Conservation (phyloP, 257 asterid species). For the Petunia secreta region DNA sequence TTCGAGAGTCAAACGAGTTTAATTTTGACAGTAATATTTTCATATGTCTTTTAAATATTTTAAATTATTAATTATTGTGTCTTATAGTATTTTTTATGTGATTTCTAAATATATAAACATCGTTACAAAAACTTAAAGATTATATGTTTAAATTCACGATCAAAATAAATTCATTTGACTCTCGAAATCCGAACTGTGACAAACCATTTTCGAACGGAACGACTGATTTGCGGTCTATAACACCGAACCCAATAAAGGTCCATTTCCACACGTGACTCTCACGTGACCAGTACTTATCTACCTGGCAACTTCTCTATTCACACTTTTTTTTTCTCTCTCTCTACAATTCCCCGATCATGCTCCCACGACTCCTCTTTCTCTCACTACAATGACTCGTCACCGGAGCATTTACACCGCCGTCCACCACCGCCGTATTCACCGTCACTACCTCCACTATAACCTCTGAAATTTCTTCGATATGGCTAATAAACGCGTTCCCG, state of each 20-base stretch:
- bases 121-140: no score
- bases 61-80: no score
- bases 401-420: not conserved
- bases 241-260: not conserved
- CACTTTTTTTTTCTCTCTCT: constrained; percentile 4
- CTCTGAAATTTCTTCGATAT: not conserved
- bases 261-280: constrained; percentile 8
- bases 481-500: constrained; percentile 53
- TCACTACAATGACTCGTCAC: constrained; percentile 19
- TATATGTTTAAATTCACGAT: no score
- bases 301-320: not conserved
- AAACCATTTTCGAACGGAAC: no score
- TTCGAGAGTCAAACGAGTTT: no score
- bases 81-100: no score
- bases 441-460: not conserved
- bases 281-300: constrained; percentile 19
- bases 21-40: no score
- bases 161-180: no score
- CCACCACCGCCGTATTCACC: constrained; percentile 25
- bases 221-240: no score
- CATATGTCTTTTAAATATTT: no score
- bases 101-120: no score
- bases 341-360: constrained; percentile 24
- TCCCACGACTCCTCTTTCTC: constrained; percentile 21
- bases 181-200: no score